phyloP scores from a whole-genome alignment of 495 filamentous ascomycete genomes.

The Podospora pseudopauciseta region DNA sequence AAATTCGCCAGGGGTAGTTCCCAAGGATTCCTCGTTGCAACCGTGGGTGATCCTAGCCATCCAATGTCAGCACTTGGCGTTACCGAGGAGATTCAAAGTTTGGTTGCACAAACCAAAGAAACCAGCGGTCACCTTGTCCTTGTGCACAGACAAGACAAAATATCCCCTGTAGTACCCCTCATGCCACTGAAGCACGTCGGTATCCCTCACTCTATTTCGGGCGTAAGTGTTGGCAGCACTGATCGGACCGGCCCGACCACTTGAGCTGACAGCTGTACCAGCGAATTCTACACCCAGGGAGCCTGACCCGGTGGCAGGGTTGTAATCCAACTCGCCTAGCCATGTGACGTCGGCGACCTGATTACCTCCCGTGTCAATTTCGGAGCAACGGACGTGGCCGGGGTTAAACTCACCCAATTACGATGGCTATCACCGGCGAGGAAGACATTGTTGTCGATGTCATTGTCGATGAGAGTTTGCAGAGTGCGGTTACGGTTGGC shows the following conservation, averaged over 20 bases:
- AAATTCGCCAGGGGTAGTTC: conserved; percentile 61
- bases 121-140: conserved; percentile 48
- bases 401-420: conserved; percentile 58
- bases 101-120: conserved; percentile 47
- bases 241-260: conserved; percentile 50
- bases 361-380: conserved; percentile 25
- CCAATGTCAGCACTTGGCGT: not conserved
- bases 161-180: conserved; percentile 62
- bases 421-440: conserved; percentile 60
- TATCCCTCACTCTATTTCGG: conserved; percentile 45
- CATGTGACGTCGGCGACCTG: conserved; percentile 52
- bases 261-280: conserved; percentile 54
- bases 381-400: conserved; percentile 57
- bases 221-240: conserved; percentile 38
- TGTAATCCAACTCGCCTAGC: conserved; percentile 52
- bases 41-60: conserved; percentile 18
- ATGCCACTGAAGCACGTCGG: conserved; percentile 59
- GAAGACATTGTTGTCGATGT: conserved; percentile 59
- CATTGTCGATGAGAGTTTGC: conserved; percentile 53
- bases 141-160: conserved; percentile 51
- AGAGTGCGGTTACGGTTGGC: conserved; percentile 60
- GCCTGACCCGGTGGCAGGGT: conserved; percentile 51
- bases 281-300: conserved; percentile 61
- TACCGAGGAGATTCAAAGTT: not conserved
- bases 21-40: conserved; percentile 45